These are phyloP conservation scores for Jasminum sambac DNA, from an alignment of 257 asterid species.

Conservation along the genomic window DNA sequence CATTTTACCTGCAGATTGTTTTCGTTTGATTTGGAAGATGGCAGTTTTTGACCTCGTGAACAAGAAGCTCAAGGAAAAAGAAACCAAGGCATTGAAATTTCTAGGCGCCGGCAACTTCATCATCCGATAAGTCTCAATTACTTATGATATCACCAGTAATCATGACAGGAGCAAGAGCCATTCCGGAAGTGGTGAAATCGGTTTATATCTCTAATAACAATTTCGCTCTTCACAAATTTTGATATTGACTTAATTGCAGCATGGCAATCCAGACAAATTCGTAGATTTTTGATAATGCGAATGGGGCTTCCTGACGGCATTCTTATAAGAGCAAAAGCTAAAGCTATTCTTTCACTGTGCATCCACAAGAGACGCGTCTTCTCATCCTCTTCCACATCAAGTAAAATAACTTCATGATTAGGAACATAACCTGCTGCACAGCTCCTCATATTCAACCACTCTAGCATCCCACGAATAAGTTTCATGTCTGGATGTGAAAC, in stretches of 20 bases:
- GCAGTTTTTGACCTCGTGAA: background rate
- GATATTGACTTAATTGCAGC: conserved; percentile 65
- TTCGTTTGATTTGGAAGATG: conserved; percentile 4
- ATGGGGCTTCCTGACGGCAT: conserved; percentile 67
- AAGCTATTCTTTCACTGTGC: conserved; percentile 90
- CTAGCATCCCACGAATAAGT: conserved; percentile 74
- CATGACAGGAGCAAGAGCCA: conserved; percentile 84
- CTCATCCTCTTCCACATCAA: conserved; percentile 90
- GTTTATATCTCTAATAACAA: conserved; percentile 71
- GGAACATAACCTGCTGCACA: conserved; percentile 63
- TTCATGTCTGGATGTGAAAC: conserved; percentile 70
- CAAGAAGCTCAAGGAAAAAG: conserved; percentile 4
- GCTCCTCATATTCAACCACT: conserved; percentile 73
- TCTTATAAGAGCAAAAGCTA: conserved; percentile 76
- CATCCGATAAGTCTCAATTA: conserved; percentile 14
- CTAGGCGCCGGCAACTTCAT: background rate
- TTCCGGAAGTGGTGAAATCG: conserved; percentile 73
- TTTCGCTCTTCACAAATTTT: conserved; percentile 48
- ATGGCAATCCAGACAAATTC: conserved; percentile 83
- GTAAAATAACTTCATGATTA: conserved; percentile 59
- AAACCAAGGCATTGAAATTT: background rate
- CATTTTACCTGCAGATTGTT: conserved; percentile 20
- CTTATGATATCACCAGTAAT: conserved; percentile 65
- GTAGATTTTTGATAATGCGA: conserved; percentile 76
- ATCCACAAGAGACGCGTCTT: conserved; percentile 81